Base-by-base conservation (phyloP, 164 flowering plant genomes). In the Hamamelis virginiana region DNA sequence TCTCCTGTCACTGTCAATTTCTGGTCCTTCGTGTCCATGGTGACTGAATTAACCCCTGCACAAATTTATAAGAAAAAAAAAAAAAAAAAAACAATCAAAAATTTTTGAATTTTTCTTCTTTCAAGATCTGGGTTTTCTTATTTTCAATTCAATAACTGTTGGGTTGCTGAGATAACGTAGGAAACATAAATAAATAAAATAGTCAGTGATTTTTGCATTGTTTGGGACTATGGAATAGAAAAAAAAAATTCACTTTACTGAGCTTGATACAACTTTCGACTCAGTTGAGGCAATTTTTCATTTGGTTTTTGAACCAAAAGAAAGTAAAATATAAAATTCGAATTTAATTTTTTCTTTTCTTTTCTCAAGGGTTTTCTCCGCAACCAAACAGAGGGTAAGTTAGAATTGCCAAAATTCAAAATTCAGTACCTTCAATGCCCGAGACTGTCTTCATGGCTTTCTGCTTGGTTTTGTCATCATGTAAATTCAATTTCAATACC, bases 371-470 rank as follows among this genome's bases (percentile, higher is more conserved):
- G n/a, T 50, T 50, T 50, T 50, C 53, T 18, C 53, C 16, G 53
- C 19, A 50, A n/a, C 21, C 18, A 64, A 23, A 21, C 22, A 33
- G 18, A 19, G 14, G 8, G 9, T 43, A 19, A 13, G 15, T 9
- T 21, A 46, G 14, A 64, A 18, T 8, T 19, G 8, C 5, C 15
- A 16, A 26, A 10, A 15, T 27, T 26, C 8, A 26, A 27, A 9
- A 67, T 25, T 41, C 3, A 33, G 41, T 77, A 82, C 88, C 88
- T 65, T 68, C 18, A 50, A 80, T 71, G 10, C 81, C 74, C 19
- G 83, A 79, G 50, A 80, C 86, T 18, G 23, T 75, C 67, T 61
- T 70, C 82, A 85, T 70, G 71, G 79, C 86, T 64, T 84, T 81
- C 69, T 73, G 47, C 78, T 80, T 86, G 63, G 8, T 48, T 62